Conservation (phyloP, 768 basidiomycete species). For the Rhizopogon salebrosus region DNA sequence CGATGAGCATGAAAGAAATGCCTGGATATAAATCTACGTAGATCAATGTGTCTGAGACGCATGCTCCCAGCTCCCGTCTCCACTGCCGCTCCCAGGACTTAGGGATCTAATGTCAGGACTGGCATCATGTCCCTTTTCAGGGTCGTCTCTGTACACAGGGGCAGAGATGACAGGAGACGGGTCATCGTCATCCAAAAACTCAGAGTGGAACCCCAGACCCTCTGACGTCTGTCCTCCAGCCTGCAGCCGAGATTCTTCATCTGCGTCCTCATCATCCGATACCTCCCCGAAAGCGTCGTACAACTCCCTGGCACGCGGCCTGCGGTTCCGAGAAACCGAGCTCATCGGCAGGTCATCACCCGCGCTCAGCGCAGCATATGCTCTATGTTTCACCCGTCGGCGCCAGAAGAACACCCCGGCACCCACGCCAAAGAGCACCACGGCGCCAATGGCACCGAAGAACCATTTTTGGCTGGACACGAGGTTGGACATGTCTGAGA, state of each 20-base stretch:
- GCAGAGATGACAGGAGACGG: constrained; percentile 26
- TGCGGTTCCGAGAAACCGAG: constrained; percentile 43
- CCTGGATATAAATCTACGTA: not conserved
- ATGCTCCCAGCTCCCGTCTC: constrained; percentile 75
- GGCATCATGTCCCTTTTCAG: constrained; percentile 22
- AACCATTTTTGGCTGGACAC: constrained; percentile 83
- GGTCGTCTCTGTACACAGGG: constrained; percentile 50
- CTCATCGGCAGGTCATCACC: constrained; percentile 79
- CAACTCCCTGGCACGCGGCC: constrained; percentile 75
- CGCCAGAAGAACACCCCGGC: constrained; percentile 78
- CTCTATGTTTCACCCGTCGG: constrained; percentile 42
- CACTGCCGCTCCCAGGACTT: constrained; percentile 40
- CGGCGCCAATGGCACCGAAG: constrained; percentile 77
- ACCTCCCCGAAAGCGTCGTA: constrained; percentile 96
- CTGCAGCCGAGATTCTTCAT: constrained; percentile 66
- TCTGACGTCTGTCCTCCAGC: constrained; percentile 32
- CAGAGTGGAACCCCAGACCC: constrained; percentile 62
- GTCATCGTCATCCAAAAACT: constrained; percentile 80
- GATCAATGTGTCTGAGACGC: constrained; percentile 37
- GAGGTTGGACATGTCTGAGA: constrained; percentile 70
- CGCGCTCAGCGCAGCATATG: constrained; percentile 56
- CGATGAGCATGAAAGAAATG: not conserved
- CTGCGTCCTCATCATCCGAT: constrained; percentile 74
- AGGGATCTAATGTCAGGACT: constrained; percentile 13
- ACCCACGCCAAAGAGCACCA: constrained; percentile 67